Evolutionary conservation across 169 alveolate species (phyloP).

Genomic region (Plasmodium yoelii): DNA sequence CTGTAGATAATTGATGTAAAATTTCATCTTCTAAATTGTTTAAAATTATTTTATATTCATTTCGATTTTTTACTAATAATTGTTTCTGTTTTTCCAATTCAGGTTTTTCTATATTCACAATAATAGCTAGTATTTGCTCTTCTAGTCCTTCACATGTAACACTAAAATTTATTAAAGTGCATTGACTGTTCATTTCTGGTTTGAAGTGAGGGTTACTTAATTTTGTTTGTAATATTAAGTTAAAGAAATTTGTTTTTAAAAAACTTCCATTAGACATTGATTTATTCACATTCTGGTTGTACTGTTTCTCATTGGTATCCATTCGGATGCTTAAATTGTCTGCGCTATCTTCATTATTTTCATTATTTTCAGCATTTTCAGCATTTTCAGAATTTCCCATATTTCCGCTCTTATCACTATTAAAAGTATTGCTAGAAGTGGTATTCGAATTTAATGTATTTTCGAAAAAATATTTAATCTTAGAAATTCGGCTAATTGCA

Average conservation of each 20-base stretch:
- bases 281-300: conserved; percentile 38
- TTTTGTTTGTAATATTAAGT: conserved; percentile 94
- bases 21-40: conserved; percentile 94
- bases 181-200: conserved; percentile 97
- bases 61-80: conserved; percentile 93
- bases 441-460: not conserved
- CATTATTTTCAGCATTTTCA: not conserved
- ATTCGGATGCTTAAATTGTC: conserved; percentile 20
- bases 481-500: conserved; percentile 43
- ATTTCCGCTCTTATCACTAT: not conserved
- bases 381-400: not conserved
- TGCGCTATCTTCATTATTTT: not conserved
- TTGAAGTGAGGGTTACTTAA: conserved; percentile 97
- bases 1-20: conserved; percentile 93
- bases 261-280: conserved; percentile 88
- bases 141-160: conserved; percentile 98
- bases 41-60: conserved; percentile 93
- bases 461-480: conserved; percentile 58
- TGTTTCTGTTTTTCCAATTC: conserved; percentile 95
- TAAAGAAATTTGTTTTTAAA: conserved; percentile 93
- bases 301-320: conserved; percentile 11
- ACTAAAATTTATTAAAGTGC: conserved; percentile 96
- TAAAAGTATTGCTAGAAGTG: not conserved
- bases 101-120: conserved; percentile 96
- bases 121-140: conserved; percentile 95